Evolutionary conservation across 306 rosid genomes (phyloP).

Genomic region (Lathyrus sativus): DNA sequence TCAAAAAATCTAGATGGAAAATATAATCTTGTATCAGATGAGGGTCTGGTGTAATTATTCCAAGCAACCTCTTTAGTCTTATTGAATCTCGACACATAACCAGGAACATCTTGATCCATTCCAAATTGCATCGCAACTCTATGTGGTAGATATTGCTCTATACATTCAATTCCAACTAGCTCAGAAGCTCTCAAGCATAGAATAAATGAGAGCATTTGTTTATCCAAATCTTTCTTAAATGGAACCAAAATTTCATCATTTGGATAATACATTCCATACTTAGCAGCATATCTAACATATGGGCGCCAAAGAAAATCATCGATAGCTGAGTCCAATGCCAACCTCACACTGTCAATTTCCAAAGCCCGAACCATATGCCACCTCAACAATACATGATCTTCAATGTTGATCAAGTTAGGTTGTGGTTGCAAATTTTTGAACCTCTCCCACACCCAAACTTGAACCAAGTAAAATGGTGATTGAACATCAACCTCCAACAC

Average conservation of each 20-base stretch:
- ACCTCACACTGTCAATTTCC: constrained; percentile 42
- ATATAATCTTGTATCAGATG: constrained; percentile 27
- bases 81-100: background rate
- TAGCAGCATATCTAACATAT: constrained; percentile 35
- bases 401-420: background rate
- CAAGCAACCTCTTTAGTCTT: constrained; percentile 37
- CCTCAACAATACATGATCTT: constrained; percentile 39
- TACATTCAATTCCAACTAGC: constrained; percentile 48
- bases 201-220: constrained; percentile 33
- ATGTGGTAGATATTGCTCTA: constrained; percentile 51
- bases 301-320: constrained; percentile 55
- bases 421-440: constrained; percentile 45
- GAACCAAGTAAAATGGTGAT: constrained; percentile 61
- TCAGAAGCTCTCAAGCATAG: constrained; percentile 45
- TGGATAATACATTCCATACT: constrained; percentile 29
- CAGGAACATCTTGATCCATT: constrained; percentile 61
- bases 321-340: constrained; percentile 36
- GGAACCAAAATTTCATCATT: constrained; percentile 37
- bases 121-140: constrained; percentile 67
- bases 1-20: constrained; percentile 43
- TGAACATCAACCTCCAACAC: constrained; percentile 18
- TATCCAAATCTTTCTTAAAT: constrained; percentile 30
- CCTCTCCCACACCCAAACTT: constrained; percentile 71
- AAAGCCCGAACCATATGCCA: constrained; percentile 44
- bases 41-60: constrained; percentile 36